Evolutionary conservation across 2,329 filamentous ascomycete species (phyloP).

Genomic region (Tricladium varicosporioides): DNA sequence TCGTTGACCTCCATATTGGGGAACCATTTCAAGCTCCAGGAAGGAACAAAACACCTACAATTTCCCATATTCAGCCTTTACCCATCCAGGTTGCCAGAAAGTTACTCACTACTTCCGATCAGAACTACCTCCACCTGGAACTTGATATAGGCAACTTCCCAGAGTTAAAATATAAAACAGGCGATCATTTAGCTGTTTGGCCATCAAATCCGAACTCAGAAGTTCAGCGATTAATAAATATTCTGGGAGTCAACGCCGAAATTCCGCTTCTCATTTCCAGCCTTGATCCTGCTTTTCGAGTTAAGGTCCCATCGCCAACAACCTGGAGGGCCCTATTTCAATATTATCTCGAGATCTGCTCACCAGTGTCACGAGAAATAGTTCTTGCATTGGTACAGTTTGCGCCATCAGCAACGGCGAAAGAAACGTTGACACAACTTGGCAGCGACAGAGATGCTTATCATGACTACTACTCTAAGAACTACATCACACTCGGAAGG

Average conservation of each 20-base stretch:
- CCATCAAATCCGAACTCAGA: conserved; percentile 22
- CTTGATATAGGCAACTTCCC: conserved; percentile 18
- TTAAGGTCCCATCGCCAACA: conserved; percentile 20
- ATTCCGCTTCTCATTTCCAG: conserved; percentile 14
- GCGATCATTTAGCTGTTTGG: conserved; percentile 28
- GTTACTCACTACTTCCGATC: conserved; percentile 16
- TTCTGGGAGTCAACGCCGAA: conserved; percentile 11
- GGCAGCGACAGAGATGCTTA: conserved; percentile 14
- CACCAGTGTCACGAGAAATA: conserved; percentile 39
- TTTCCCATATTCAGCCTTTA: conserved; percentile 6
- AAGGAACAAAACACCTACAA: conserved; percentile 1
- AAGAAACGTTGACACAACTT: conserved; percentile 8
- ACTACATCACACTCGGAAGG: conserved; percentile 16
- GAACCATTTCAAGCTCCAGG: conserved; percentile 13
- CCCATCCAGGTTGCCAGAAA: conserved; percentile 7
- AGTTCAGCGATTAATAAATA: conserved; percentile 13
- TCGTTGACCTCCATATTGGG: conserved; percentile 19
- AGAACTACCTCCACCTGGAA: conserved; percentile 26
- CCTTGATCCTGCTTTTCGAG: conserved; percentile 8
- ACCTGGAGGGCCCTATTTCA: conserved; percentile 38
- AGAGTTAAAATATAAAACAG: conserved; percentile 27
- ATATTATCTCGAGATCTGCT: conserved; percentile 47
- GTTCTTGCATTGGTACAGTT: conserved; percentile 39
- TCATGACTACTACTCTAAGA: conserved; percentile 6
- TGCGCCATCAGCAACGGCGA: conserved; percentile 35